These are phyloP conservation scores for Rhodofomes roseus DNA, from an alignment of 1,284 basidiomycete species.

Conservation along the genomic window DNA sequence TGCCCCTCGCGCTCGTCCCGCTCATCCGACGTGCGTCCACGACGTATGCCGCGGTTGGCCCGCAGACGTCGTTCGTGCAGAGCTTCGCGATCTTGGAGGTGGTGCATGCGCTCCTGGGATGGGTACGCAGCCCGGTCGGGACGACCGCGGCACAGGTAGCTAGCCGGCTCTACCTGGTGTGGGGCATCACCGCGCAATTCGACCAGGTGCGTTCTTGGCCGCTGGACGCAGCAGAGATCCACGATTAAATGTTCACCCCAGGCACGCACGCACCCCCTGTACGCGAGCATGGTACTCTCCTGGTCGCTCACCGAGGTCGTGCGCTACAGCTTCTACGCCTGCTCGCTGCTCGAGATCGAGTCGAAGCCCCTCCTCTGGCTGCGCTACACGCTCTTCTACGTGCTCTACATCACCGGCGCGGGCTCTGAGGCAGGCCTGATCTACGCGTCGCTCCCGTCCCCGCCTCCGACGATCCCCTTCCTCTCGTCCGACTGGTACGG, in stretches of 20 bases:
- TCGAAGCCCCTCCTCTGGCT: conserved; percentile 53
- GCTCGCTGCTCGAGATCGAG: conserved; percentile 55
- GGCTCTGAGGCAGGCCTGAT: conserved; percentile 87
- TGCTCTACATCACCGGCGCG: conserved; percentile 92
- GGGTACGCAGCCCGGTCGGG: conserved; percentile 81
- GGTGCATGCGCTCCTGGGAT: conserved; percentile 75
- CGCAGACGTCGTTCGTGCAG: conserved; percentile 72
- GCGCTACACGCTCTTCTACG: conserved; percentile 90
- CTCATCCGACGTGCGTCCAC: conserved; percentile 36
- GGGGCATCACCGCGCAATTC: conserved; percentile 75
- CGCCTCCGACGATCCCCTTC: conserved; percentile 11
- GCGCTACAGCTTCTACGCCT: conserved; percentile 90
- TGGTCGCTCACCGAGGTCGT: conserved; percentile 94
- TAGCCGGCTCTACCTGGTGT: conserved; percentile 84
- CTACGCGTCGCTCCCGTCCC: conserved; percentile 63
- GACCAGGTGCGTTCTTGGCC: conserved; percentile 37
- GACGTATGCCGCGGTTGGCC: conserved; percentile 57
- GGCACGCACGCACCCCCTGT: conserved; percentile 77
- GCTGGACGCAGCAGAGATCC: neutral
- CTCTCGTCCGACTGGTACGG: conserved; percentile 12
- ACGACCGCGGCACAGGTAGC: conserved; percentile 88
- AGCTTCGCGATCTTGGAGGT: conserved; percentile 81
- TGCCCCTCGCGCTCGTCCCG: conserved; percentile 26
- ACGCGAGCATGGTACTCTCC: conserved; percentile 89
- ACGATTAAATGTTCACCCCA: no score